Base-by-base conservation (phyloP, 1,284 basidiomycete genomes). In the Leccinum olivaceoglutinosum region DNA sequence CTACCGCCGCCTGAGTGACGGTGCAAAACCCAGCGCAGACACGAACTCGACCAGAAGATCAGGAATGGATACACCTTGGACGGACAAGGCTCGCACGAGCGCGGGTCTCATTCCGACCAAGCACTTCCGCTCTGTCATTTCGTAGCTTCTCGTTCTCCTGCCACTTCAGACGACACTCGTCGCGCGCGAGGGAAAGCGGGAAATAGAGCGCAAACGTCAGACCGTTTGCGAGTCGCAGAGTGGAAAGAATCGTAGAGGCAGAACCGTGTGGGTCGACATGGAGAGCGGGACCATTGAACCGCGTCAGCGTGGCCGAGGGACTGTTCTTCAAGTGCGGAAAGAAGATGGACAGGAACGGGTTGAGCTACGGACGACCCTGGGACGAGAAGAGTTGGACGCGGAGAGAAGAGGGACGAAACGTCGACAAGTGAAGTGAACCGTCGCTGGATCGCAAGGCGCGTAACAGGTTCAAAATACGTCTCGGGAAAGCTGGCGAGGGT, bases 121-220 rank as follows among this genome's bases (percentile, higher is more conserved):
- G 80, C 2, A 79, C 75, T 68, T 85, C 80, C 1, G 90, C 89
- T 10, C 84, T 80, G 65, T 85, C 79, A 68, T 92, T 82, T 21
- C 90, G 80, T 8, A 90, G 78, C 29, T 74, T 79, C 64, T 87
- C 82, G 16, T 91, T 78, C 60, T 82, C 79, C 61, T 77, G 76
- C n/a, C 82, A 80, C 66, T 86, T 88, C 65, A 80, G 75, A 38
- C 72, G 74, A 69, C 88, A 90, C 74, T 92, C 90, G 62, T 87
- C 83, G 16, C 80, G 78, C 4, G 85, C 78, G 10, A 91, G 79
- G 60, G 64, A 73, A 32, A 74, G 66, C 11, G 73, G 73, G 7
- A 70, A 72, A 53, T 67, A 64, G 2, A 75, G 18, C 7, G 63
- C 41, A 3, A 70, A 62, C 16, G 41, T 41, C 3, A 67, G 16